phyloP scores from a whole-genome alignment of 352 stramenopile species.

The Globisporangium recalcitrans region DNA sequence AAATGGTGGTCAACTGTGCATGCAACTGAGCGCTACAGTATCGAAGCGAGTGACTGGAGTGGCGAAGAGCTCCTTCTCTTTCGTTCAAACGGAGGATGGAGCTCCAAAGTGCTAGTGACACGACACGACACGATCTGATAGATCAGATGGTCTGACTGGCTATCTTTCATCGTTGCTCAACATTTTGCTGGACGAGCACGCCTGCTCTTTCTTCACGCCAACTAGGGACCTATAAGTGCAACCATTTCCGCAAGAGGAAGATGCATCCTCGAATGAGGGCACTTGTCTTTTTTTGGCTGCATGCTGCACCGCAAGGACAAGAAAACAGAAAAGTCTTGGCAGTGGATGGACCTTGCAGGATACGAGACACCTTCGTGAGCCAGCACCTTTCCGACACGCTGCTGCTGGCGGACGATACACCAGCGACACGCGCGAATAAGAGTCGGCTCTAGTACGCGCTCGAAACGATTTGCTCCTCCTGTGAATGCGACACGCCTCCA shows the following conservation, averaged over 20 bases:
- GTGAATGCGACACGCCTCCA: background rate
- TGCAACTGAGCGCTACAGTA: too few relatives aligned
- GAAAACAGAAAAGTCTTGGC: background rate
- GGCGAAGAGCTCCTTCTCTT: background rate
- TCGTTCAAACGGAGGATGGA: background rate
- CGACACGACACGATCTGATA: constrained; percentile 7
- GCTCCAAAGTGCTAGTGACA: background rate
- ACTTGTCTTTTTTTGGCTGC: background rate
- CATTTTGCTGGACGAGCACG: background rate
- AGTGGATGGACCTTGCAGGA: background rate
- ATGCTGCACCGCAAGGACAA: background rate
- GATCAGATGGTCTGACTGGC: constrained; percentile 8
- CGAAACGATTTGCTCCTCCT: background rate
- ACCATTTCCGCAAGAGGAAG: background rate
- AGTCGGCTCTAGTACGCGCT: background rate
- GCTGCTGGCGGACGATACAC: background rate
- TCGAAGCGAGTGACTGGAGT: background rate
- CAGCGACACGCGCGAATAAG: background rate
- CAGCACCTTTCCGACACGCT: background rate
- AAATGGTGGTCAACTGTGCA: too few relatives aligned
- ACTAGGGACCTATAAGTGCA: background rate
- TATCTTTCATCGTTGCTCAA: background rate
- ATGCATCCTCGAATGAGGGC: background rate
- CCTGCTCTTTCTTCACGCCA: background rate
- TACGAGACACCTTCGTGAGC: background rate